Conservation (phyloP, 495 filamentous ascomycete genomes). For the Schizothecium vesticola region DNA sequence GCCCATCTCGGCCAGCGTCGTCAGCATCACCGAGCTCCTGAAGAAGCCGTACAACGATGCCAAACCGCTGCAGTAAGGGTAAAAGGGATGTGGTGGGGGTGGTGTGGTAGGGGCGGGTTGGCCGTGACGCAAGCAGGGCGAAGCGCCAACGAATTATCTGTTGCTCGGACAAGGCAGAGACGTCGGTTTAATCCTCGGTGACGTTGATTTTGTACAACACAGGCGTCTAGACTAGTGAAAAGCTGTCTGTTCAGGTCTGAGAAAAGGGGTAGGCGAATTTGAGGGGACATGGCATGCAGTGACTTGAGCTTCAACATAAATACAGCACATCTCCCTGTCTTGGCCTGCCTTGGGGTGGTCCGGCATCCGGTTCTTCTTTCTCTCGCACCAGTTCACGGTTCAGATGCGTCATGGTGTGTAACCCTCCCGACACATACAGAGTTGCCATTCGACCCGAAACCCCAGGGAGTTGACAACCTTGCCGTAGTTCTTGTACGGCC, state of each 20-base stretch:
- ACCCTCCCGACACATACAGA: too few relatives aligned
- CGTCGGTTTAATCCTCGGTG: background rate
- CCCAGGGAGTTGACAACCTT: too few relatives aligned
- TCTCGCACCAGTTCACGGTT: too few relatives aligned
- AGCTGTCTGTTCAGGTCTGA: background rate
- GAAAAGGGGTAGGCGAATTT: background rate
- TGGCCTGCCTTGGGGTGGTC: too few relatives aligned
- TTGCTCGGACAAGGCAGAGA: background rate
- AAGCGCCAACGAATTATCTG: background rate
- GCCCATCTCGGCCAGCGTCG: slow-evolving; percentile 3
- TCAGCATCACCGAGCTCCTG: slow-evolving; percentile 4
- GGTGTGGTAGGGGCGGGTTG: background rate
- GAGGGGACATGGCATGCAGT: background rate
- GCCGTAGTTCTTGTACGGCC: too few relatives aligned
- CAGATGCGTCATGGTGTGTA: too few relatives aligned
- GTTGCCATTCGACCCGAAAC: too few relatives aligned
- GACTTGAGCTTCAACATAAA: background rate
- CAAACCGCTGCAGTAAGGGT: background rate
- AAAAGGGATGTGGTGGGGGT: too few relatives aligned
- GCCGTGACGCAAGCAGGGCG: background rate
- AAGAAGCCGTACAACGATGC: background rate
- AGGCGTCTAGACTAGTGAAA: background rate
- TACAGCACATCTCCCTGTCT: background rate
- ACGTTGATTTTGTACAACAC: background rate
- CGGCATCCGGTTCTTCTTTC: too few relatives aligned